A percentile compares a stretch with the other conserved stretches of the same genome.
These are phyloP conservation scores for Remersonia thermophila DNA, from an alignment of 2,329 filamentous ascomycete species.

Conservation along the genomic window DNA sequence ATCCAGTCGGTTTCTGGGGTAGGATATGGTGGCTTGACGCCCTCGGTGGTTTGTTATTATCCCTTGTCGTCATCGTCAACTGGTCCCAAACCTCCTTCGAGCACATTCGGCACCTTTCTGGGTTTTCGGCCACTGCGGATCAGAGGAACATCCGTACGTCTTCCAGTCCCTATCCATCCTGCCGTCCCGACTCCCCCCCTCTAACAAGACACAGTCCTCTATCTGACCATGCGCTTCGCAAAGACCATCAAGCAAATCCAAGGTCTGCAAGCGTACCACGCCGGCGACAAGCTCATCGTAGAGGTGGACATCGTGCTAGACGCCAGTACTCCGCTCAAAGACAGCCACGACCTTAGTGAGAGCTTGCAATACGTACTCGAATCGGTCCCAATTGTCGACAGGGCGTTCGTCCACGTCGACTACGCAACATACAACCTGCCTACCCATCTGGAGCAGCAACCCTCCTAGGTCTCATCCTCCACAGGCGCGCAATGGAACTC, in stretches of 20 bases:
- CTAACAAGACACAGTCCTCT: constrained; percentile 42
- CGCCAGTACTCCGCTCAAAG: constrained; percentile 59
- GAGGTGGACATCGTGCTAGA: constrained; percentile 74
- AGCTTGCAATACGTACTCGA: constrained; percentile 74
- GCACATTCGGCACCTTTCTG: constrained; percentile 71
- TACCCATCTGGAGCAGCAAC: constrained; percentile 42
- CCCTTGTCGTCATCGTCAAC: constrained; percentile 64
- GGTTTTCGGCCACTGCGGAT: constrained; percentile 65
- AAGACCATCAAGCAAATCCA: constrained; percentile 79
- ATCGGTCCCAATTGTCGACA: constrained; percentile 66
- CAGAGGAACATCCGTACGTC: constrained; percentile 58
- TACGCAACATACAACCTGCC: constrained; percentile 51
- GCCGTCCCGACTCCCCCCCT: constrained; percentile 2
- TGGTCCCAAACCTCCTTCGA: constrained; percentile 63
- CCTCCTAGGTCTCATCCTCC: background rate
- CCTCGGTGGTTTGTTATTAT: constrained; percentile 66
- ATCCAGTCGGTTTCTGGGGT: constrained; percentile 56
- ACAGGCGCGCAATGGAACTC: too few relatives aligned
- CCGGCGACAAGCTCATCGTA: constrained; percentile 74
- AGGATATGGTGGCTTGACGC: constrained; percentile 75
- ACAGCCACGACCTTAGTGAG: constrained; percentile 70
- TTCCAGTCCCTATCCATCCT: background rate
- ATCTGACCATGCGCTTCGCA: constrained; percentile 88
- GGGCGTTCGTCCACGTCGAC: constrained; percentile 57
- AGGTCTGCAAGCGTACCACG: constrained; percentile 73